These are phyloP conservation scores for Leccinum uliginosum DNA, from an alignment of 768 basidiomycete species.

Conservation along the genomic window DNA sequence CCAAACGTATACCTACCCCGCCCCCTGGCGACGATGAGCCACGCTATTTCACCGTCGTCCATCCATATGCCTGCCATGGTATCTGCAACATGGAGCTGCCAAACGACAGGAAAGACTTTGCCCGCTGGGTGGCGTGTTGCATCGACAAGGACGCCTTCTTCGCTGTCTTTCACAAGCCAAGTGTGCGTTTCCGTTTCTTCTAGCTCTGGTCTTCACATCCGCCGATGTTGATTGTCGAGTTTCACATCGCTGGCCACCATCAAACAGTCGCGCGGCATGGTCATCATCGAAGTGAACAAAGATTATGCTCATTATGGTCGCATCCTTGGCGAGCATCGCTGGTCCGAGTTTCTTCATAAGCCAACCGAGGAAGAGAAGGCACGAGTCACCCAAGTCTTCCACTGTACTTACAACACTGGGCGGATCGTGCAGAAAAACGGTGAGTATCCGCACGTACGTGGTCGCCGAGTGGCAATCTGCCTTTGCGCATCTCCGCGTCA, in stretches of 20 bases:
- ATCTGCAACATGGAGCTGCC: slow-evolving; percentile 39
- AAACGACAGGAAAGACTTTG: slow-evolving; percentile 36
- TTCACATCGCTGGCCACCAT: background rate
- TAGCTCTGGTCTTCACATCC: background rate
- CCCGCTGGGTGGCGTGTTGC: slow-evolving; percentile 41
- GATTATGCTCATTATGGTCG: slow-evolving; percentile 28
- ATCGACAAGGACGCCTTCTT: slow-evolving; percentile 32
- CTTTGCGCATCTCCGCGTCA: background rate
- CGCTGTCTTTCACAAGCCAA: slow-evolving; percentile 42
- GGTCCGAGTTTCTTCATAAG: slow-evolving; percentile 35
- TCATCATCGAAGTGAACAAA: slow-evolving; percentile 41
- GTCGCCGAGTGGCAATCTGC: background rate
- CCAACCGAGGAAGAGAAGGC: slow-evolving; percentile 30
- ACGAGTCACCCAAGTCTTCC: slow-evolving; percentile 34
- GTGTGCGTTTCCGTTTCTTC: slow-evolving; percentile 29
- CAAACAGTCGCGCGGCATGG: slow-evolving; percentile 38
- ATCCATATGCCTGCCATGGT: slow-evolving; percentile 37
- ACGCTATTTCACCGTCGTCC: slow-evolving; percentile 39
- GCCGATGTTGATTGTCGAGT: background rate
- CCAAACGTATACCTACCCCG: slow-evolving; percentile 40
- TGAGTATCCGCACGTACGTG: slow-evolving; percentile 17
- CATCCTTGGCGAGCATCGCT: slow-evolving; percentile 41
- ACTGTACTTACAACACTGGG: slow-evolving; percentile 35
- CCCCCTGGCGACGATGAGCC: slow-evolving; percentile 43
- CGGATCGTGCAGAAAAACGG: slow-evolving; percentile 44